Evolutionary conservation across 305 asterid species (phyloP).

Genomic region (Fraxinus floribunda): DNA sequence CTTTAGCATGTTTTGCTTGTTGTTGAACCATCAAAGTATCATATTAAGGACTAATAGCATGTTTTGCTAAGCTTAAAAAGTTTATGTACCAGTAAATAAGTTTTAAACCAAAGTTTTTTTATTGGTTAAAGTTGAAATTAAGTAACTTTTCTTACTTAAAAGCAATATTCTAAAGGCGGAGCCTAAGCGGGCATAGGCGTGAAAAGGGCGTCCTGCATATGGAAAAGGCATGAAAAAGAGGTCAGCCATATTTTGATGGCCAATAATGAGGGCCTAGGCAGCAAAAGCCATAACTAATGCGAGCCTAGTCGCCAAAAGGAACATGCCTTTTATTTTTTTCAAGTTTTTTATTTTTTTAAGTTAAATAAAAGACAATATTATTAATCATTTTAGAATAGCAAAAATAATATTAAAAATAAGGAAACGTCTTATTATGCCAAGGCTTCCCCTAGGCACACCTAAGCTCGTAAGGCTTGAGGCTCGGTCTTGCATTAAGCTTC

Average conservation of each 20-base stretch:
- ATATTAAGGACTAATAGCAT: neutral
- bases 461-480: neutral
- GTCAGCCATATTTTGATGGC: neutral
- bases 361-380: conserved; percentile 14
- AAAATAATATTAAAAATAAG: conserved; percentile 40
- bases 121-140: neutral
- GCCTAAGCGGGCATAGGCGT: neutral
- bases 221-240: neutral
- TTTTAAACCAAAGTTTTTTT: neutral
- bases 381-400: conserved; percentile 51
- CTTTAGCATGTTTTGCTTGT: neutral
- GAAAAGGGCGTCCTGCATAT: neutral
- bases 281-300: neutral
- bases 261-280: neutral
- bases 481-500: neutral
- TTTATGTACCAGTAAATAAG: neutral
- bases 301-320: neutral
- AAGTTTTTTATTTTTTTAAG: neutral
- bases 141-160: neutral
- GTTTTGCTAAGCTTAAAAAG: neutral
- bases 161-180: neutral
- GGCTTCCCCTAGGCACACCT: neutral
- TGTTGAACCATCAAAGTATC: neutral
- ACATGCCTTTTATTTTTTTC: neutral
- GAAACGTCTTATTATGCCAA: neutral